A percentile compares a stretch with the other conserved stretches of the same genome.
phyloP scores from a whole-genome alignment of 192 early-diverging fungal species.

The Coemansia sp. region DNA sequence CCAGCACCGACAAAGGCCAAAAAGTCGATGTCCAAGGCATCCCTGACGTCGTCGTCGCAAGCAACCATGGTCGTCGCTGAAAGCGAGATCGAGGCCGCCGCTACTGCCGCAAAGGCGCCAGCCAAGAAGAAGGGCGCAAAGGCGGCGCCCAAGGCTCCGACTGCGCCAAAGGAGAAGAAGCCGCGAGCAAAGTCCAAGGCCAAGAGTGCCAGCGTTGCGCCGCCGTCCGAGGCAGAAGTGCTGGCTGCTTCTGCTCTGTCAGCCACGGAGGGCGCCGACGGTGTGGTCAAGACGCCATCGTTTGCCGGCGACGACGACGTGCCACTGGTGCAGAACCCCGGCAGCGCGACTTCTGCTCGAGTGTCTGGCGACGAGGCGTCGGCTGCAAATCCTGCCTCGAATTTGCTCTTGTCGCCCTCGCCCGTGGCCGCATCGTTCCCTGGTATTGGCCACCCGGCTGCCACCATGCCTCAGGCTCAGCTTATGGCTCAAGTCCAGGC shows the following conservation, averaged over 20 bases:
- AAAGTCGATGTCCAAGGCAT: conserved; percentile 1
- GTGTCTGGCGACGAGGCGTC: not conserved
- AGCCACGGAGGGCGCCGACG: not conserved
- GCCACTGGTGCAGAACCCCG: conserved; percentile 17
- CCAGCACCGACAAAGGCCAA: not conserved
- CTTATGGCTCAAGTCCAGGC: not conserved
- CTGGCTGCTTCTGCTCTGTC: not conserved
- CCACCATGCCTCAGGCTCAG: not conserved
- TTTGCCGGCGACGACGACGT: conserved; percentile 16
- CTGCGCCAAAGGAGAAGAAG: conserved; percentile 37
- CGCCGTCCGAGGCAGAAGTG: not conserved
- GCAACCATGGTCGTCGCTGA: not conserved
- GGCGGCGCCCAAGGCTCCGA: conserved; percentile 4
- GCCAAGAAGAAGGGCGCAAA: conserved; percentile 15
- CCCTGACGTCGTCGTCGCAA: not conserved
- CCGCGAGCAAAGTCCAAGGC: conserved; percentile 28
- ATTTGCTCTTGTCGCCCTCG: conserved; percentile 11
- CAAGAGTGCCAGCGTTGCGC: conserved; percentile 3
- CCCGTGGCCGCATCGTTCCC: not conserved
- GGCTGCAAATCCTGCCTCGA: not conserved
- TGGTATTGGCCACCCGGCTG: not conserved
- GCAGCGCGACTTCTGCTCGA: not conserved
- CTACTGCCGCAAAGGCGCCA: conserved; percentile 9
- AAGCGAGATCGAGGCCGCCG: not conserved
- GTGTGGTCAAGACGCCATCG: not conserved